phyloP scores from a whole-genome alignment of 371 early-diverging fungal species.

The Catenaria anguillulae region DNA sequence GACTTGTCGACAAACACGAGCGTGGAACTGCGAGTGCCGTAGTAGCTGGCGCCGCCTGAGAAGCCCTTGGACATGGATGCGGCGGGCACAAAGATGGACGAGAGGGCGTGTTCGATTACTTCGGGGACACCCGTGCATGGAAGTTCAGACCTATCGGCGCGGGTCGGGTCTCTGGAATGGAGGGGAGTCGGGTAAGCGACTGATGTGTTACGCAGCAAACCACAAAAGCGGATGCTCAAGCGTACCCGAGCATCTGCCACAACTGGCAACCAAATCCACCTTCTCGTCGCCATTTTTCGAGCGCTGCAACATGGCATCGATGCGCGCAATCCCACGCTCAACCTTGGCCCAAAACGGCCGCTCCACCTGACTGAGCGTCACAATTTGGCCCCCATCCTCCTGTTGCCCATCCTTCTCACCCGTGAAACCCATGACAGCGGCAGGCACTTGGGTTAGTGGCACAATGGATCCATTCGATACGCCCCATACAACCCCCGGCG shows the following conservation, averaged over 20 bases:
- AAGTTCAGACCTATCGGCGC: neutral
- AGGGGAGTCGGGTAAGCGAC: neutral
- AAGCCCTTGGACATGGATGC: neutral
- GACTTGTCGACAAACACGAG: neutral
- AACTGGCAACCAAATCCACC: constrained; percentile 28
- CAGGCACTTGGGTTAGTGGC: too few species aligned
- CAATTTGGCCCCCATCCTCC: too few species aligned
- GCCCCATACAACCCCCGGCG: neutral
- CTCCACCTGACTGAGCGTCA: too few species aligned
- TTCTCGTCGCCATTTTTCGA: constrained; percentile 13
- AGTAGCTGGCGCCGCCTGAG: neutral
- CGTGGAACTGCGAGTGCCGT: neutral
- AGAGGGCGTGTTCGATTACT: neutral
- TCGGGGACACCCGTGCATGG: neutral
- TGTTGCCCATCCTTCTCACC: too few species aligned
- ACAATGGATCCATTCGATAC: constrained; percentile 1
- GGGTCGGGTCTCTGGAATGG: neutral
- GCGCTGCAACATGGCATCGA: constrained; percentile 19
- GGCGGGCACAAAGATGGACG: neutral
- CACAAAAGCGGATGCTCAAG: neutral
- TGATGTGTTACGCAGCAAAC: neutral
- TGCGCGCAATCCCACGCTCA: constrained; percentile 18
- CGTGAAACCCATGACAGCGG: constrained; percentile 2
- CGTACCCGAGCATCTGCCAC: constrained; percentile 27
- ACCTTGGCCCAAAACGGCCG: constrained; percentile 37